Evolutionary conservation across 305 asterid genomes (phyloP).

Genomic region (Rubia tinctorum): DNA sequence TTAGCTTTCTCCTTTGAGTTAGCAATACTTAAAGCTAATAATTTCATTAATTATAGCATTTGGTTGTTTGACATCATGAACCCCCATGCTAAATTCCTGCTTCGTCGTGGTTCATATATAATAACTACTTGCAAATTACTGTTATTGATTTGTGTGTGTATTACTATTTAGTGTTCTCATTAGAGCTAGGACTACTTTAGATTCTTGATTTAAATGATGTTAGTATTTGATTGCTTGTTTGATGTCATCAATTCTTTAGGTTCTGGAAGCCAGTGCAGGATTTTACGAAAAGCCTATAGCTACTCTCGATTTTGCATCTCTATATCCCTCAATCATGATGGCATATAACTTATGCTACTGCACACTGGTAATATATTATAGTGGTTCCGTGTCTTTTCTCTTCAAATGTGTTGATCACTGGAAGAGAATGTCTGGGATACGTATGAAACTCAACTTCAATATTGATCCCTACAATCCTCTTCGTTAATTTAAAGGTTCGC

Average conservation of each 20-base stretch:
- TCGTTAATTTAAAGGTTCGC: neutral
- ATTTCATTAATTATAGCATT: neutral
- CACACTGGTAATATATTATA: constrained; percentile 60
- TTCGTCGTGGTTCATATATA: neutral
- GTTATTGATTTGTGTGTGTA: neutral
- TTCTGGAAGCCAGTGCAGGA: constrained; percentile 93
- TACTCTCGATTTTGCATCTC: constrained; percentile 97
- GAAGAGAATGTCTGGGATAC: neutral
- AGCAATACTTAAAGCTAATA: neutral
- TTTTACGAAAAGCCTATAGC: constrained; percentile 98
- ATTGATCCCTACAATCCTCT: neutral
- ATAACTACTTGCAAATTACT: neutral
- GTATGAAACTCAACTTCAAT: neutral
- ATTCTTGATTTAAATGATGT: neutral
- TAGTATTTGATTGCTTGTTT: constrained; percentile 1
- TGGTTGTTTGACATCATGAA: neutral
- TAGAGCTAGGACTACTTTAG: neutral
- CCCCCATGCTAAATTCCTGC: neutral
- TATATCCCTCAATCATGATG: constrained; percentile 99
- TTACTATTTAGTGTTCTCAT: neutral
- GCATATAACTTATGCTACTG: constrained; percentile 98
- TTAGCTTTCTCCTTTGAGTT: neutral
- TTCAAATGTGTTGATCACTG: neutral
- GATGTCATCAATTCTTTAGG: constrained; percentile 39
- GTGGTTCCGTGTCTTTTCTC: neutral